phyloP scores from a whole-genome alignment of 768 basidiomycete genomes.

The Dioszegia crocea region DNA sequence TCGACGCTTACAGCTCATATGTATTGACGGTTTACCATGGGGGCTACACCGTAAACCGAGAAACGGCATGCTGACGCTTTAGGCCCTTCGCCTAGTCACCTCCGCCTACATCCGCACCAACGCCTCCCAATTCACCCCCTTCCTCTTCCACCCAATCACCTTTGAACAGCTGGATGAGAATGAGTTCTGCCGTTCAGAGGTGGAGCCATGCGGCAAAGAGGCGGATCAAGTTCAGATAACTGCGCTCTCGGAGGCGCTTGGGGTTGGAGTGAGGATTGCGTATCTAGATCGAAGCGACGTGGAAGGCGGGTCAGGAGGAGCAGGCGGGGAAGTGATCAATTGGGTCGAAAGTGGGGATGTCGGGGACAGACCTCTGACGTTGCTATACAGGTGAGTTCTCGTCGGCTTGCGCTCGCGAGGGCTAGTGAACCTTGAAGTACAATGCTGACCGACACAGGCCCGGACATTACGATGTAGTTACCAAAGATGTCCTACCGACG shows the following conservation, averaged over 20 bases:
- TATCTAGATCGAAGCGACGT: slow-evolving; percentile 67
- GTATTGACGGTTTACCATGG: no score
- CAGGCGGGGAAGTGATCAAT: slow-evolving; percentile 47
- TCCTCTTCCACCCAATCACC: slow-evolving; percentile 72
- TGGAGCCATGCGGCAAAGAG: slow-evolving; percentile 56
- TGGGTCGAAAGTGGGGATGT: slow-evolving; percentile 47
- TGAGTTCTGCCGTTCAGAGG: slow-evolving; percentile 71
- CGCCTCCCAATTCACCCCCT: slow-evolving; percentile 61
- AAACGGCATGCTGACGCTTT: slow-evolving; percentile 56
- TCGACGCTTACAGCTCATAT: no score
- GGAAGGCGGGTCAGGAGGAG: slow-evolving; percentile 20
- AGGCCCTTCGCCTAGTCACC: slow-evolving; percentile 75
- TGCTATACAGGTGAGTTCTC: slow-evolving; percentile 67
- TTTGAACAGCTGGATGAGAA: slow-evolving; percentile 58
- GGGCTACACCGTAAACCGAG: no score
- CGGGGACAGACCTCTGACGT: slow-evolving; percentile 56
- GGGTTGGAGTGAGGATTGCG: slow-evolving; percentile 66
- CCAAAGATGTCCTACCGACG: slow-evolving; percentile 31
- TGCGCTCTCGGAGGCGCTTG: slow-evolving; percentile 66
- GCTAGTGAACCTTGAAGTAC: not conserved
- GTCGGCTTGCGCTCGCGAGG: not conserved
- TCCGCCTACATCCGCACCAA: slow-evolving; percentile 73
- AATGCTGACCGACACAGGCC: slow-evolving; percentile 55
- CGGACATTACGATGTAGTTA: slow-evolving; percentile 80
- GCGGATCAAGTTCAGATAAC: slow-evolving; percentile 77